Evolutionary conservation across 1,284 basidiomycete species (phyloP).

Genomic region (Rhodofomes roseus): DNA sequence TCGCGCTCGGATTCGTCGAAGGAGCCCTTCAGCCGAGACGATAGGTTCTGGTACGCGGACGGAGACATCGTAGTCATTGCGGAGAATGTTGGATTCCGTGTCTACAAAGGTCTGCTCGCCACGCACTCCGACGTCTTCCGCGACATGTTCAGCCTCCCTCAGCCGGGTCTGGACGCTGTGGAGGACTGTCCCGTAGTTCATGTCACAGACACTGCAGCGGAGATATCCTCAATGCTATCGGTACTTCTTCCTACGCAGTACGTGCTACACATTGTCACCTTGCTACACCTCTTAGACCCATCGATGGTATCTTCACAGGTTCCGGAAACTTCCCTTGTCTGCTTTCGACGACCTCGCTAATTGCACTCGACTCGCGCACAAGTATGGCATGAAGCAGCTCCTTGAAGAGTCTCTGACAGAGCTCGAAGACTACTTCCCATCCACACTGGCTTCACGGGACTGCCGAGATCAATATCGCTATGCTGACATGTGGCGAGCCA

Average conservation of each 20-base stretch:
- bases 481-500: too few species aligned
- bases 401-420: too few species aligned
- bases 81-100: constrained; percentile 14
- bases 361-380: too few species aligned
- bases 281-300: too few species aligned
- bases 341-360: too few species aligned
- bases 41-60: constrained; percentile 15
- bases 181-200: background rate
- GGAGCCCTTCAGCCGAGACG: background rate
- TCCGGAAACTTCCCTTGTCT: too few species aligned
- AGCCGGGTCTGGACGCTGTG: background rate
- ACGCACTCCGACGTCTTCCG: constrained; percentile 13
- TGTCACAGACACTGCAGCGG: background rate
- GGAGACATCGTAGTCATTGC: constrained; percentile 15
- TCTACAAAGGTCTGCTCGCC: constrained; percentile 14
- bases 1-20: too few species aligned
- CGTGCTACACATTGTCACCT: background rate
- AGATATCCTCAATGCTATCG: background rate
- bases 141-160: constrained; percentile 17
- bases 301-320: too few species aligned
- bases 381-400: too few species aligned
- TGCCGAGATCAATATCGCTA: too few species aligned
- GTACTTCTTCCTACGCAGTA: background rate
- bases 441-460: too few species aligned
- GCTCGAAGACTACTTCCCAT: too few species aligned